These are phyloP conservation scores for Pseudonitzschia delicatissima DNA, from an alignment of 108 stramenopile species.

Conservation along the genomic window DNA sequence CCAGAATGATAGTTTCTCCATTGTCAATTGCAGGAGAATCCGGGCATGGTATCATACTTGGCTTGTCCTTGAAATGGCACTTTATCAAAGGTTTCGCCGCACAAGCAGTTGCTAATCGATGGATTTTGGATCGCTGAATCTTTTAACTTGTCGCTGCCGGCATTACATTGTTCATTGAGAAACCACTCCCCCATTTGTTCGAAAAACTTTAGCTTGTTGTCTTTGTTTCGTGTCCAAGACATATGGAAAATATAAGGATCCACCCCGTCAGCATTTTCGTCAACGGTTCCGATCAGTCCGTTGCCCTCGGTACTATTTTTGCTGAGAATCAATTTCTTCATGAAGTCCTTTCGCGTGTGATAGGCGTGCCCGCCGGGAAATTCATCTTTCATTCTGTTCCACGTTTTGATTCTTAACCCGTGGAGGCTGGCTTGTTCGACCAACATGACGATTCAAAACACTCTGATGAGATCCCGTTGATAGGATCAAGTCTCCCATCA, in stretches of 20 bases:
- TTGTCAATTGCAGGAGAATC: slow-evolving; percentile 21
- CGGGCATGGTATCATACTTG: slow-evolving; percentile 68
- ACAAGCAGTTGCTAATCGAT: slow-evolving; percentile 59
- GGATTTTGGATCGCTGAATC: slow-evolving; percentile 1
- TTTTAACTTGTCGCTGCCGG: slow-evolving; percentile 12
- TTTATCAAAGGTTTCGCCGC: slow-evolving; percentile 48
- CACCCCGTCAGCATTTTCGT: slow-evolving; percentile 13
- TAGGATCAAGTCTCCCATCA: slow-evolving; percentile 64
- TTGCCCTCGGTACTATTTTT: slow-evolving; percentile 4
- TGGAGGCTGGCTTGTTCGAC: slow-evolving; percentile 45
- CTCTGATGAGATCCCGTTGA: slow-evolving; percentile 57
- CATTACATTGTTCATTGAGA: slow-evolving; percentile 47
- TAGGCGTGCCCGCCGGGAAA: slow-evolving; percentile 59
- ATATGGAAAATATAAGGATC: slow-evolving; percentile 41
- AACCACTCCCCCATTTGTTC: slow-evolving; percentile 80
- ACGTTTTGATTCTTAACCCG: slow-evolving; percentile 61
- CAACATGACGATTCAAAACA: slow-evolving; percentile 43
- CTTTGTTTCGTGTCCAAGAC: slow-evolving; percentile 64
- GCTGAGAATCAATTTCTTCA: slow-evolving; percentile 31
- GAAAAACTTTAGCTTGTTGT: slow-evolving; percentile 72
- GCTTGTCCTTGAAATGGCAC: slow-evolving; percentile 82
- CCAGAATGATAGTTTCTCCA: neutral
- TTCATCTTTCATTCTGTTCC: slow-evolving; percentile 45
- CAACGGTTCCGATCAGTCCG: neutral
- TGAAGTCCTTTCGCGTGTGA: slow-evolving; percentile 35